Evolutionary conservation across 768 basidiomycete species (phyloP), one percentile per base, ranked within the genome.

Genomic region (Tulasnella sp.): DNA sequence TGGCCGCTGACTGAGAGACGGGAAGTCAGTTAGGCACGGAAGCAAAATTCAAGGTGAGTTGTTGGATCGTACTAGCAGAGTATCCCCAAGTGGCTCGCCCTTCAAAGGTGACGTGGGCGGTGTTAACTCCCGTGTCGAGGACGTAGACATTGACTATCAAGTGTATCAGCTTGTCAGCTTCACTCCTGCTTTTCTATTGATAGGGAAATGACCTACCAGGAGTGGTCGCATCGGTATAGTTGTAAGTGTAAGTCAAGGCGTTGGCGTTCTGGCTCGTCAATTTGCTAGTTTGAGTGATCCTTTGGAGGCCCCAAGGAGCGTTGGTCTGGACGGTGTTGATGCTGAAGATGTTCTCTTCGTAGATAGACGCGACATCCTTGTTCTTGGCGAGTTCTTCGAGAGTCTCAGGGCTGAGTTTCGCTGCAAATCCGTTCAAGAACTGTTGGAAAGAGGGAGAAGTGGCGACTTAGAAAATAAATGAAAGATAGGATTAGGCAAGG

Each of bases 111-210:
- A 60, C 18, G 58, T 82, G 81, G 28, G 48, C 72, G 37, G 64
- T 60, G 22, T 73, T 75, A 54, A 82, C 76, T 14, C 82, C 82
- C 16, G 81, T 82, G 81, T 79, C 88, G 80, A 89, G 83, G 75
- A 89, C 82, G 81, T 88, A 89, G 81, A 89, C 85, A 50, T 79
- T 74, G 75, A 82, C 79, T 77, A 69, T 75, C 58, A 69, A 69
- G 50, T 24, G 77, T 64, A 34, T 77, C 77, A n/a, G 24, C 8
- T 24, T n/a, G 54, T 54, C 54, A 54, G 54, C n/a, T 22, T 54
- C 37, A 54, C 12, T 4, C 18, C 54, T n/a, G 7, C 54, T n/a
- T n/a, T 11, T 12, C 12, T 8, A 22, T 24, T 7, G 22, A 1
- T n/a, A n/a, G 22, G 7, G 22, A n/a, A 54, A 2, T 54, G 24